Evolutionary conservation across 176 grass and related monocot genomes (phyloP).

Genomic region (Triticum timopheevii): DNA sequence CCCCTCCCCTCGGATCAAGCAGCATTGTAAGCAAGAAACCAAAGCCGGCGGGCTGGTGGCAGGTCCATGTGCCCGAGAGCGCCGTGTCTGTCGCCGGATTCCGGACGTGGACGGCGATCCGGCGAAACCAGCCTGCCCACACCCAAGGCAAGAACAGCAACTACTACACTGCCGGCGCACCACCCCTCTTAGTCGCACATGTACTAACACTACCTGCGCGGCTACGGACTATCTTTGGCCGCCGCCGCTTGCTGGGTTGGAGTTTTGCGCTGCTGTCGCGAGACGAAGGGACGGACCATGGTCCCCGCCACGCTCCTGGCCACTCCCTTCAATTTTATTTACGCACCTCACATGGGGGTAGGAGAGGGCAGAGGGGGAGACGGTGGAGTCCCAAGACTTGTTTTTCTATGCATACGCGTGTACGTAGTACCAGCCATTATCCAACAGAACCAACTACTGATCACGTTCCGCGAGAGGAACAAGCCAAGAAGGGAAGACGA

Average conservation of each 20-base stretch:
- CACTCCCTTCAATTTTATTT: constrained; percentile 34
- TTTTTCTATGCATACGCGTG: constrained; percentile 1
- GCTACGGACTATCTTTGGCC: constrained; percentile 23
- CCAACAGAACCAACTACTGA: not conserved
- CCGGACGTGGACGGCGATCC: constrained; percentile 39
- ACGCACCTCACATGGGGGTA: constrained; percentile 47
- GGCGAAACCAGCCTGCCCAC: constrained; percentile 24
- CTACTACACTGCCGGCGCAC: not conserved
- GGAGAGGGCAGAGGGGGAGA: not conserved
- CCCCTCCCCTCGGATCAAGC: constrained; percentile 8
- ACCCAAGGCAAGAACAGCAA: not conserved
- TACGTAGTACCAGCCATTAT: not conserved
- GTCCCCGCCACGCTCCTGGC: constrained; percentile 46
- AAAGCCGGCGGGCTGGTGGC: constrained; percentile 19
- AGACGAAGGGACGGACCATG: constrained; percentile 25
- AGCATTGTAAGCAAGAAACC: constrained; percentile 36
- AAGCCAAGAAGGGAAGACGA: not conserved
- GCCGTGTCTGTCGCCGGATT: constrained; percentile 11
- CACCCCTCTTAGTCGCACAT: constrained; percentile 23
- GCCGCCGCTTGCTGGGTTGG: constrained; percentile 30
- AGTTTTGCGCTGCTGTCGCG: constrained; percentile 29
- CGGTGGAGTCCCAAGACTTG: constrained; percentile 8
- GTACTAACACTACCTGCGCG: constrained; percentile 18
- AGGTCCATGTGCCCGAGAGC: constrained; percentile 42
- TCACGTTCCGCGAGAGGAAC: not conserved